Evolutionary conservation across 2,329 filamentous ascomycete genomes (phyloP).

Genomic region (Cladosporium sp.): DNA sequence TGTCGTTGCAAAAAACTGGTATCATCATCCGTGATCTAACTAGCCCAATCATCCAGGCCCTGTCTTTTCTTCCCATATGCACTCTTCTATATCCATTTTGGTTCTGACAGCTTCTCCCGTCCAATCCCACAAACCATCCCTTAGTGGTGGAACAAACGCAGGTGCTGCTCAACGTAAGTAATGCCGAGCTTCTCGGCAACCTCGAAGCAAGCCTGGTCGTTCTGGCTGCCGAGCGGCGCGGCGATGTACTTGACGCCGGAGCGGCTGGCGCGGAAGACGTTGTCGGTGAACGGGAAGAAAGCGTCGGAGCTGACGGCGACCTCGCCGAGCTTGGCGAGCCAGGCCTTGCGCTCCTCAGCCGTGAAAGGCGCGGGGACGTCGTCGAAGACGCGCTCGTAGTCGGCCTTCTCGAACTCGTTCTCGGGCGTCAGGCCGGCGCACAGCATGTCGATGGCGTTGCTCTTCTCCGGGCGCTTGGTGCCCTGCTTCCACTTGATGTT

Average conservation of each 20-base stretch:
- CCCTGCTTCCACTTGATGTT: constrained; percentile 95
- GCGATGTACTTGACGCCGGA: constrained; percentile 95
- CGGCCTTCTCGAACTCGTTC: constrained; percentile 73
- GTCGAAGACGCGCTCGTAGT: constrained; percentile 85
- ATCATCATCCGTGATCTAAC: background rate
- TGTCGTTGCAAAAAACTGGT: background rate
- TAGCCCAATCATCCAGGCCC: background rate
- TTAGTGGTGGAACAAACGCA: constrained; percentile 94
- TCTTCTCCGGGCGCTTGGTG: constrained; percentile 93
- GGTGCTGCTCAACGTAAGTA: constrained; percentile 91
- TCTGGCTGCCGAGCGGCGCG: constrained; percentile 84
- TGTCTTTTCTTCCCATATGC: background rate
- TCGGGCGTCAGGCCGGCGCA: constrained; percentile 85
- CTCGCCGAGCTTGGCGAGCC: constrained; percentile 72
- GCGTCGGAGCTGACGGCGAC: constrained; percentile 91
- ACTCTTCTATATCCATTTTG: too few relatives aligned
- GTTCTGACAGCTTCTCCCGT: too few relatives aligned
- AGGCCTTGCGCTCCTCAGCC: constrained; percentile 73
- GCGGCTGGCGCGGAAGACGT: constrained; percentile 82
- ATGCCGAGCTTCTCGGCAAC: constrained; percentile 89
- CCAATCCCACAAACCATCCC: too few relatives aligned
- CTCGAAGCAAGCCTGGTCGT: constrained; percentile 73
- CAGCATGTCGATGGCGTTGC: constrained; percentile 93
- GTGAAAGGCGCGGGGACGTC: constrained; percentile 80
- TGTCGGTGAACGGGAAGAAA: constrained; percentile 99